Base-by-base conservation (phyloP, 331 rosid species). In the Spiraea crenata region DNA sequence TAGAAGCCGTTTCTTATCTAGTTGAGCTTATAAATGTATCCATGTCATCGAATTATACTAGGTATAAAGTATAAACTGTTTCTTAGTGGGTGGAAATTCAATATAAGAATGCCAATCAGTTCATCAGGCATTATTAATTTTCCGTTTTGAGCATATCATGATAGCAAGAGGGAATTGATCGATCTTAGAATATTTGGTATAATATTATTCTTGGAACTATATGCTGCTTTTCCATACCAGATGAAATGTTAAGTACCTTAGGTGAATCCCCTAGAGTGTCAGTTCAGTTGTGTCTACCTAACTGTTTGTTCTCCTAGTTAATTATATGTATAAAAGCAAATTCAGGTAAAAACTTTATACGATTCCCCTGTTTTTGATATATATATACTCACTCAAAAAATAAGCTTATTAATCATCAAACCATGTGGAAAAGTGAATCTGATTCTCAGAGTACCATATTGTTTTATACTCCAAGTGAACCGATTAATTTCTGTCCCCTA, bases 361-460 rank as follows among this genome's bases (percentile, higher is more conserved):
- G 31, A 25, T 25, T 25, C 31, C 31, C 31, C 31, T 25, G 31
- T 25, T 25, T 25, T 25, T 25, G n/a, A 25, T 25, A 25, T 25
- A 25, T 25, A 25, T 25, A 25, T 25, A 25, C 2, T 25, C 31
- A 25, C 31, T 25, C 31, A 1, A 25, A 25, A 25, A 25, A 25
- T 25, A 25, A 25, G 1, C 31, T 25, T 25, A 25, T 25, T 25
- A 25, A 25, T 25, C 31, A 25, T 25, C 31, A 25, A 25, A 25
- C 31, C 31, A 25, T 25, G 31, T 25, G 2, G 31, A 25, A 25
- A n/a, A 25, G 38, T 59, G 66, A 79, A 79, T 70, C 69, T 63
- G 72, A 76, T 86, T 83, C 81, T 74, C 57, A 74, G 66, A 81
- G 73, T 77, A 80, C 74, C 64, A 63, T 35, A 5, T 20, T 55